phyloP scores from a whole-genome alignment of 176 grass and related monocot genomes.

The Triticum turgidum region DNA sequence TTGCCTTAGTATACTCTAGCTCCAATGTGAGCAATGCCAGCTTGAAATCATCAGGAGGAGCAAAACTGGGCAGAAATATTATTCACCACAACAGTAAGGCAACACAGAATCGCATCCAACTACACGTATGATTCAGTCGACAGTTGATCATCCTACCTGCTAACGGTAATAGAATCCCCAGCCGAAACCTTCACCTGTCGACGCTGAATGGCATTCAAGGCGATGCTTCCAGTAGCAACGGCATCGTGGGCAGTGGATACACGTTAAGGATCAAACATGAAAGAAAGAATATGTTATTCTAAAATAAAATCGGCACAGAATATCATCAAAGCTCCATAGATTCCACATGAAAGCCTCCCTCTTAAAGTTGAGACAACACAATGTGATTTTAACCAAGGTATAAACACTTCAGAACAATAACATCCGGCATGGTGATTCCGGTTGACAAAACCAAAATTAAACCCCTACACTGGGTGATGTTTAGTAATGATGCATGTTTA shows the following conservation, averaged over 20 bases:
- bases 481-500: neutral
- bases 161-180: slow-evolving; percentile 75
- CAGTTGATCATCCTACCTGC: slow-evolving; percentile 50
- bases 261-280: slow-evolving; percentile 59
- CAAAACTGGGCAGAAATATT: slow-evolving; percentile 56
- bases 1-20: slow-evolving; percentile 79
- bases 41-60: slow-evolving; percentile 77
- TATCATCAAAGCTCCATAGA: neutral
- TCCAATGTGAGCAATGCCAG: slow-evolving; percentile 79
- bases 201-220: slow-evolving; percentile 92
- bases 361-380: neutral
- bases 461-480: neutral
- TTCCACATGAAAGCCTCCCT: neutral
- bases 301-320: neutral
- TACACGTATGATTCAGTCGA: neutral
- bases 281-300: neutral
- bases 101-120: slow-evolving; percentile 1
- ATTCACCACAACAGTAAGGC: neutral
- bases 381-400: neutral
- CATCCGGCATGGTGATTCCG: neutral
- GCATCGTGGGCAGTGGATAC: slow-evolving; percentile 69
- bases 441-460: neutral
- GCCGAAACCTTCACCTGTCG: slow-evolving; percentile 87
- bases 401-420: neutral
- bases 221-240: slow-evolving; percentile 60